Base-by-base conservation (phyloP, 2,329 filamentous ascomycete species). In the Clarireedia hainanense region DNA sequence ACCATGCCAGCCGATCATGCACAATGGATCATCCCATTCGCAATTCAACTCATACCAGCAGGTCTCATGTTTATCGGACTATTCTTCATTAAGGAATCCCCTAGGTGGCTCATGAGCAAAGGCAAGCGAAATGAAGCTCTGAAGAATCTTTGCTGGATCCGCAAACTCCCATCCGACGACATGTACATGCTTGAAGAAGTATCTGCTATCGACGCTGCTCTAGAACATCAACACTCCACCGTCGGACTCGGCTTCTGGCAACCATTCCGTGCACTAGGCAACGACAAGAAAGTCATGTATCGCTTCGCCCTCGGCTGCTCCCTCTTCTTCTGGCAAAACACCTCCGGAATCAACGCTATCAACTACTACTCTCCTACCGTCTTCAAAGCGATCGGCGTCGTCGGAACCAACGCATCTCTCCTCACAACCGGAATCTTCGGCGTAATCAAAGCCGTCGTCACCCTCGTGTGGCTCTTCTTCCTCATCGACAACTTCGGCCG, bases 221-320 rank as follows among this genome's bases (percentile, higher is more conserved):
- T 90, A 17, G 84, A 89, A 59, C 73, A 81, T 17, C 85, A 86
- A 70, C 74, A 79, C 47, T 67, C 74, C 2, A 77, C 80, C 30
- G 80, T 89, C 47, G 87, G 87, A 7, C 71, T 80, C 15, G 87
- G 87, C 3, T 90, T 91, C 76, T 89, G 83, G 83, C 84, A 85
- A 70, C 85, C 86, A 0, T 88, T 89, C 72, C 55, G 60, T 17
- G 52, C 60, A 17, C 27, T 52, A 2, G 46, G 49, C 9, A 37
- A 34, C 14, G 52, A 55, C 14, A 23, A 74, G 78, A 56, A 76
- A 75, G 62, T 66, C 40, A 65, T 65, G 63, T 57, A 72, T 80
- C 61, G 88, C 43, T 84, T 92, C 71, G 80, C 89, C 68, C 76
- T 91, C 10, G 88, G 88, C 47, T 80, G 80, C 55, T 80, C 88